Percentiles rank a stretch among this genome's conserved stretches.
phyloP scores from a whole-genome alignment of 225 moss, liverwort and hornwort genomes.

The Sphagnum contortum region DNA sequence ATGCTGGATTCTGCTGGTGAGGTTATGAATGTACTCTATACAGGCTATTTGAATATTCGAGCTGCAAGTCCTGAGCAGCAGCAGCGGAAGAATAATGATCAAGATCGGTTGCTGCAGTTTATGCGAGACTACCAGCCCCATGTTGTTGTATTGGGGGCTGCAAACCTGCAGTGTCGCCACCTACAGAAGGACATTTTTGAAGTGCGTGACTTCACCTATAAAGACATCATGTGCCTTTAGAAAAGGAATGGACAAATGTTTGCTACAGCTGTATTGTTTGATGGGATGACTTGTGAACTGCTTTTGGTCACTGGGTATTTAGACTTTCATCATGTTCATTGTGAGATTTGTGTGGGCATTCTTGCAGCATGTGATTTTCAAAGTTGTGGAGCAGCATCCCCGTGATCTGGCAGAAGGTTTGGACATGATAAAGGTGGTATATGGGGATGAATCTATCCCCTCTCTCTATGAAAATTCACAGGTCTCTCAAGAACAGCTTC shows the following conservation, averaged over 20 bases:
- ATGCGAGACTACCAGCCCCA: conserved; percentile 86
- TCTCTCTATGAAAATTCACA: conserved; percentile 83
- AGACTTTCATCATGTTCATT: no score
- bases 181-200: conserved; percentile 56
- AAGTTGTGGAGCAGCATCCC: conserved; percentile 85
- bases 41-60: conserved; percentile 80
- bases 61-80: conserved; percentile 59
- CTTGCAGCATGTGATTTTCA: conserved; percentile 60
- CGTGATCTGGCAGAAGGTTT: conserved; percentile 84
- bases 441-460: conserved; percentile 86
- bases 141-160: conserved; percentile 82
- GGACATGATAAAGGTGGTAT: conserved; percentile 73
- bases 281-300: no score
- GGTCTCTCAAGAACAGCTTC: conserved; percentile 90
- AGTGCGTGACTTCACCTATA: conserved; percentile 23
- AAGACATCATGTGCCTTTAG: no score
- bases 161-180: conserved; percentile 74
- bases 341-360: no score
- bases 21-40: conserved; percentile 76
- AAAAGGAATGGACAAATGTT: no score
- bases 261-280: no score
- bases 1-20: conserved; percentile 94
- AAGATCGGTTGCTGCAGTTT: conserved; percentile 63
- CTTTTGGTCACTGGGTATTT: no score
- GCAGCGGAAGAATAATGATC: conserved; percentile 72